These are phyloP conservation scores for Wickerhamomyces rabaulensis DNA, from an alignment of 805 yeast species.

Conservation along the genomic window DNA sequence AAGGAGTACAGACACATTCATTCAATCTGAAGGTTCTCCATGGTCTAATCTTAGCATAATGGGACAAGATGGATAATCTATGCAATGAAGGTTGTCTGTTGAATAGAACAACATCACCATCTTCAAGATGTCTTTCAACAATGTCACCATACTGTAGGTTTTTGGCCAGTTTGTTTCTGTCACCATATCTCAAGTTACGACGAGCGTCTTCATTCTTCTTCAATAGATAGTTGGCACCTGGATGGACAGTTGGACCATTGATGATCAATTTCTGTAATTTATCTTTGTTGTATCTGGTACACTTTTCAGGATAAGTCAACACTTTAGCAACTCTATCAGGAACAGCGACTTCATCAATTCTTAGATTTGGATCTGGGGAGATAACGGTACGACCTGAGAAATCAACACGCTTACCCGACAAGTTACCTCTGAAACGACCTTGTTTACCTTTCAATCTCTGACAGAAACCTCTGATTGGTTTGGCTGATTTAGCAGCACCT, in stretches of 20 bases:
- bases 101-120: conserved; percentile 92
- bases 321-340: conserved; percentile 96
- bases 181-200: conserved; percentile 86
- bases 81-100: conserved; percentile 98
- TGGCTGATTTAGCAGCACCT: conserved; percentile 49
- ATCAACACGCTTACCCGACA: conserved; percentile 98
- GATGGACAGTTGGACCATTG: conserved; percentile 86
- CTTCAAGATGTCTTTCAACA: conserved; percentile 95
- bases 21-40: conserved; percentile 97
- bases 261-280: conserved; percentile 70
- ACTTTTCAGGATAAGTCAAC: conserved; percentile 92
- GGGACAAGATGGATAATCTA: conserved; percentile 88
- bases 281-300: conserved; percentile 77
- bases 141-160: conserved; percentile 81
- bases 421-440: conserved; percentile 97
- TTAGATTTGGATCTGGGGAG: conserved; percentile 95
- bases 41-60: conserved; percentile 92
- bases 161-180: conserved; percentile 70
- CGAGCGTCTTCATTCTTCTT: conserved; percentile 82
- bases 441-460: conserved; percentile 97
- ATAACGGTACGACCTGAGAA: conserved; percentile 97
- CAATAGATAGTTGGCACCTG: conserved; percentile 92
- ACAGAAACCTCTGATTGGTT: conserved; percentile 88
- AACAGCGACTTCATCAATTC: conserved; percentile 96
- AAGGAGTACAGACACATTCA: conserved; percentile 99